phyloP scores from a whole-genome alignment of 2,329 filamentous ascomycete species.

The Colletotrichum cordylinicola region DNA sequence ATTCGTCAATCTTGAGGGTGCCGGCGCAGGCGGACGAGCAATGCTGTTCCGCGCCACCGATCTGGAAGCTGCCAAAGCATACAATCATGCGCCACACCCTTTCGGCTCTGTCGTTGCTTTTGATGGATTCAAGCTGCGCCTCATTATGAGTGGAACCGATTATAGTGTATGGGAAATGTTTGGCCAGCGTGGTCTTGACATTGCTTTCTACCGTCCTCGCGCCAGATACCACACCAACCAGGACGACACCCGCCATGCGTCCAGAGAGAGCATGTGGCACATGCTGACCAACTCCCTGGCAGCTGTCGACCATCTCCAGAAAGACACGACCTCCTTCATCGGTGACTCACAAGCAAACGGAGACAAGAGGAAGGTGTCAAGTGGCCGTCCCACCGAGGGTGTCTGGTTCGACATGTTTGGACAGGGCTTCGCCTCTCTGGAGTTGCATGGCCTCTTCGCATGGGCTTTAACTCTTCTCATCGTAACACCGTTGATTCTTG shows the following conservation, averaged over 20 bases:
- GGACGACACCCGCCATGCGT: slow-evolving; percentile 83
- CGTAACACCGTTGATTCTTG: slow-evolving; percentile 75
- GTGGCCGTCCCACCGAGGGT: slow-evolving; percentile 69
- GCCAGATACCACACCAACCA: slow-evolving; percentile 90
- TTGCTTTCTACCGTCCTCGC: slow-evolving; percentile 89
- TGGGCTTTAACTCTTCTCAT: slow-evolving; percentile 85
- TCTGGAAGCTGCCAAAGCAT: slow-evolving; percentile 82
- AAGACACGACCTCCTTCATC: slow-evolving; percentile 69
- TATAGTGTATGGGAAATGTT: slow-evolving; percentile 83
- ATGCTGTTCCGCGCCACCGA: slow-evolving; percentile 89
- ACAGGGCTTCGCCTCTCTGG: slow-evolving; percentile 77
- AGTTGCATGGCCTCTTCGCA: slow-evolving; percentile 83
- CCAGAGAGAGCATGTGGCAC: slow-evolving; percentile 79
- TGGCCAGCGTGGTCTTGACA: slow-evolving; percentile 82
- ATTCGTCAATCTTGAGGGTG: slow-evolving; percentile 94
- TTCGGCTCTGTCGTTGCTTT: slow-evolving; percentile 83
- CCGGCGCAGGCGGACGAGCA: slow-evolving; percentile 88
- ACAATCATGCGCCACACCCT: slow-evolving; percentile 73
- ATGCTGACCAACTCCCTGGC: slow-evolving; percentile 88
- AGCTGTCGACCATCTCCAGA: slow-evolving; percentile 75
- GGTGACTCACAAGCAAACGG: slow-evolving; percentile 61
- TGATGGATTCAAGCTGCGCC: slow-evolving; percentile 81
- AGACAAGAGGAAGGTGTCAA: slow-evolving; percentile 66
- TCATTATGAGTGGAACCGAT: slow-evolving; percentile 87
- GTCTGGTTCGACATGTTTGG: slow-evolving; percentile 98